Evolutionary conservation across 352 stramenopile genomes (phyloP), one percentile per base, ranked within the genome.

Genomic region (Pythium rishiriense): DNA sequence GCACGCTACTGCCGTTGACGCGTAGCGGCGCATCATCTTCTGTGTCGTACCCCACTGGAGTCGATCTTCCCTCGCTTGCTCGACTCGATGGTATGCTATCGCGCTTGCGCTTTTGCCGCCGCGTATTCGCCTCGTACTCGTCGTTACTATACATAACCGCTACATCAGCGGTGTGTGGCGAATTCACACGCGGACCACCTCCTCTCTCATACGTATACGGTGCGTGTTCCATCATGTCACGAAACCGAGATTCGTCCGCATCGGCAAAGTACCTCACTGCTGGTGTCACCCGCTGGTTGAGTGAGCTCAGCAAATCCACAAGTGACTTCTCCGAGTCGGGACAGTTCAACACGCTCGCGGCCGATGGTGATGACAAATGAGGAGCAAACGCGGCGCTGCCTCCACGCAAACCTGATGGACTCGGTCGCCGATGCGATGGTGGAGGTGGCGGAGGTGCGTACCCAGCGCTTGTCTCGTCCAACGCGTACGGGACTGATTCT

Each of bases 311-410:
- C 26, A 89, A 57, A 19, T 75, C 59, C 21, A 90, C 83, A 19
- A 92, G 53, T 35, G 83, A 90, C 25, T 89, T 85, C 49, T 89
- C 79, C 42, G 83, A 91, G 53, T 88, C 79, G 4, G 66, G 70
- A 47, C 80, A 91, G 66, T 89, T 87, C 52, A 91, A 45, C 33
- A 88, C 76, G 42, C 80, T 77, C 0, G 71, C 66, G 1, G 80
- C 80, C 14, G 82, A 82, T 8, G 82, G 80, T 0, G 80, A 91
- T 11, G 82, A 26, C 8, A 65, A 33, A 24, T 49, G 35, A 9
- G 43, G 37, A 58, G 55, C 47, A 52, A 49, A 51, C 39, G 51
- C 55, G 54, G 47, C 39, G 11, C 21, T 46, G 1, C 47, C 37
- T 24, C 46, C 46, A 4, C 10, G 37, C 15, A 43, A 43, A 43